Conservation (phyloP, 257 asterid genomes). For the Forsythia viridissima region DNA sequence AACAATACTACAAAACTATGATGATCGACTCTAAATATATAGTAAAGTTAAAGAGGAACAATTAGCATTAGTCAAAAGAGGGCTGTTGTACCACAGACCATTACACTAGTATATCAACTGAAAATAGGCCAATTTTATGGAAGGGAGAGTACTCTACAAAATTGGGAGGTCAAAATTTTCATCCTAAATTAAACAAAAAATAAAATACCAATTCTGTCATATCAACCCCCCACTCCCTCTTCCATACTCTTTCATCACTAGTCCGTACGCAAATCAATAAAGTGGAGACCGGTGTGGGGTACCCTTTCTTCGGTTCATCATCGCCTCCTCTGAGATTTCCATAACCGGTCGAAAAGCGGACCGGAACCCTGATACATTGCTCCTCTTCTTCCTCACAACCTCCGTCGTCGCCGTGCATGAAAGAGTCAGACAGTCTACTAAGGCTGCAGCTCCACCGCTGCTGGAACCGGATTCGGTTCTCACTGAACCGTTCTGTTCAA, state of each 20-base stretch:
- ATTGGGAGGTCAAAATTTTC: slow-evolving; percentile 14
- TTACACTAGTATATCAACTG: not conserved
- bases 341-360: slow-evolving; percentile 25
- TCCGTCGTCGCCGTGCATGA: slow-evolving; percentile 46
- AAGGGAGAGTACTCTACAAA: slow-evolving; percentile 26
- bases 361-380: slow-evolving; percentile 16
- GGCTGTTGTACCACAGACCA: not conserved
- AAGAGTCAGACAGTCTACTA: slow-evolving; percentile 22
- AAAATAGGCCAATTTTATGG: not conserved
- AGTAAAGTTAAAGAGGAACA: not conserved
- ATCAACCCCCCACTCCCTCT: not conserved
- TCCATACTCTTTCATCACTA: slow-evolving; percentile 8
- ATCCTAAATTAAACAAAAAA: not conserved
- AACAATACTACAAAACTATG: not conserved
- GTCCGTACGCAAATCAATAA: slow-evolving; percentile 30
- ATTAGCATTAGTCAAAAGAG: not conserved
- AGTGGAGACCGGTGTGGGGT: slow-evolving; percentile 50
- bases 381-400: slow-evolving; percentile 42
- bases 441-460: slow-evolving; percentile 34
- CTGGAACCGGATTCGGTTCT: slow-evolving; percentile 63
- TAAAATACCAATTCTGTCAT: slow-evolving; percentile 18
- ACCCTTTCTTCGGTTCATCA: slow-evolving; percentile 47
- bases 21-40: not conserved
- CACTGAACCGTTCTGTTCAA: slow-evolving; percentile 46
- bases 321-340: slow-evolving; percentile 19